Evolutionary conservation across 1,139 yeast species (phyloP).

Genomic region (Tardiomyces depauwii): DNA sequence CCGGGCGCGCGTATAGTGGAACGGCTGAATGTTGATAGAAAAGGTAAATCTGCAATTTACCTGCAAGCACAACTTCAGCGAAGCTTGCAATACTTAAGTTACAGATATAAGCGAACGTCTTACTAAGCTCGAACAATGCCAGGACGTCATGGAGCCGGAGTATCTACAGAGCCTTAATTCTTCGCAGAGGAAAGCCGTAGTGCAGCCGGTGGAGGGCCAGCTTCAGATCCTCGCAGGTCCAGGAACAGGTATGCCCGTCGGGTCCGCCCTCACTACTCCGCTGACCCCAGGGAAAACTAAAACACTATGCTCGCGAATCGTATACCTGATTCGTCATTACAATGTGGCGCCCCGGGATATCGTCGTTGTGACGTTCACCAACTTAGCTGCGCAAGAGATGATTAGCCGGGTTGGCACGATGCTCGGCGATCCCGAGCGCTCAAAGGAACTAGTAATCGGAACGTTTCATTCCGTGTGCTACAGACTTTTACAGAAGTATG

Average conservation of each 20-base stretch:
- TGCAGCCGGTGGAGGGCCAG: slow-evolving; percentile 38
- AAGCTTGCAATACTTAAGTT: too few species aligned
- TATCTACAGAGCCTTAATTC: slow-evolving; percentile 32
- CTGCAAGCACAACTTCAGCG: too few species aligned
- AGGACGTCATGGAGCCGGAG: too few species aligned
- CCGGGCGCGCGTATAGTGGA: too few species aligned
- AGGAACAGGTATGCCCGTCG: slow-evolving; percentile 39
- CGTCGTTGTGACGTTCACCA: slow-evolving; percentile 83
- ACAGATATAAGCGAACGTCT: too few species aligned
- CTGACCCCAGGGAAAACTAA: slow-evolving; percentile 39
- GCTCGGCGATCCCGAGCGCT: slow-evolving; percentile 4
- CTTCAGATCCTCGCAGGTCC: slow-evolving; percentile 88
- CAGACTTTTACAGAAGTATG: slow-evolving; percentile 38
- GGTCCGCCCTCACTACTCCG: slow-evolving; percentile 3
- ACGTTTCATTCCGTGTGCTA: slow-evolving; percentile 81
- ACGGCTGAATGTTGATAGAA: too few species aligned
- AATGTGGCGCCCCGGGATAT: slow-evolving; percentile 46
- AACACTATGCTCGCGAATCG: slow-evolving; percentile 73
- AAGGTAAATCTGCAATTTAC: too few species aligned
- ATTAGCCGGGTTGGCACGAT: slow-evolving; percentile 38
- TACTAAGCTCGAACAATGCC: too few species aligned
- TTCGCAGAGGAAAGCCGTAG: slow-evolving; percentile 52
- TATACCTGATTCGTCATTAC: slow-evolving; percentile 52
- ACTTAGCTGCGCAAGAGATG: slow-evolving; percentile 84
- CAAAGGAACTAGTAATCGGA: slow-evolving; percentile 33